These are phyloP conservation scores for Pinus tabuliformis DNA, from an alignment of 75 land plant genomes.

Conservation along the genomic window DNA sequence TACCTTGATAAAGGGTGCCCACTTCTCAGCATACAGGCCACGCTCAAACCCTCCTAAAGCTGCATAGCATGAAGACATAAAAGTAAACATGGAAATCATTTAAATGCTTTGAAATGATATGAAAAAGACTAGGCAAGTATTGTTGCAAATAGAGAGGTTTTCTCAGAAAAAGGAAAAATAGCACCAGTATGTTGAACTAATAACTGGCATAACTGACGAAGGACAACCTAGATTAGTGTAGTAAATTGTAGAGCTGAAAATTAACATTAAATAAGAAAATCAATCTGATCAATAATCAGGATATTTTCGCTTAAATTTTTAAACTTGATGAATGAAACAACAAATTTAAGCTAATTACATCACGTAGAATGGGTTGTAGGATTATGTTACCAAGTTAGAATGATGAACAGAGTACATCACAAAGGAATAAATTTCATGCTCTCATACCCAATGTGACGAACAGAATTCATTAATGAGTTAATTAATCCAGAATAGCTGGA, in stretches of 20 bases:
- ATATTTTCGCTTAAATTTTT: not conserved
- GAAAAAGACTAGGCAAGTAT: not conserved
- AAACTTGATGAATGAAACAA: not conserved
- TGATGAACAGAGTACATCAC: too few species aligned
- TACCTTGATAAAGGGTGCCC: conserved; percentile 97
- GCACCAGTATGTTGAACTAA: not conserved
- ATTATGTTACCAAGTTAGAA: not conserved
- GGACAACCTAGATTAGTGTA: too few species aligned
- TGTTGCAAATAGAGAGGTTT: not conserved
- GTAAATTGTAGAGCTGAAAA: not conserved
- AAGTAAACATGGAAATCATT: not conserved
- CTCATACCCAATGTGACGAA: too few species aligned
- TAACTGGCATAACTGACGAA: too few species aligned
- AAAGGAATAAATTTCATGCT: too few species aligned
- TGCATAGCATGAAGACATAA: conserved; percentile 25
- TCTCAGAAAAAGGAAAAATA: not conserved
- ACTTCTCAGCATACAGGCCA: conserved; percentile 90
- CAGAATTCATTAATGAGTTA: too few species aligned
- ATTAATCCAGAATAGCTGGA: too few species aligned
- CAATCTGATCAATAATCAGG: not conserved
- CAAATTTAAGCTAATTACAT: not conserved
- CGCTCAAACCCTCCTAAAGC: conserved; percentile 87
- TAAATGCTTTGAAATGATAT: not conserved
- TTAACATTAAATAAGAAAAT: not conserved
- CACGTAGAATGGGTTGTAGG: not conserved